phyloP scores from a whole-genome alignment of 1,139 yeast species.

The Kodamaea sp. region DNA sequence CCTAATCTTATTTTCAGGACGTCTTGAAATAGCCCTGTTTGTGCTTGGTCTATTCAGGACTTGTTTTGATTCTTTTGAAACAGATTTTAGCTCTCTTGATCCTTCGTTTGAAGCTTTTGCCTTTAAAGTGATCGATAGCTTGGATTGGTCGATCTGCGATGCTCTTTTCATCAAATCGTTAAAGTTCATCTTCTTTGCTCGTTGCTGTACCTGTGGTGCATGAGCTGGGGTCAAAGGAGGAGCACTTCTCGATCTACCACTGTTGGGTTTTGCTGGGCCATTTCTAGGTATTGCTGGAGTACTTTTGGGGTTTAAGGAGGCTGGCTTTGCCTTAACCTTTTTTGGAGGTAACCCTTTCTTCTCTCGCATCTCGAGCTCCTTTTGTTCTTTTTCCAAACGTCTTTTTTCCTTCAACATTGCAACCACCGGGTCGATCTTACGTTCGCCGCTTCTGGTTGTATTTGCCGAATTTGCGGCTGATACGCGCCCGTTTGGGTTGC shows the following conservation, averaged over 20 bases:
- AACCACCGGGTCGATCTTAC: constrained; percentile 49
- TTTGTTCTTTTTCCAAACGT: constrained; percentile 49
- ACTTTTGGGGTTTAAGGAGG: constrained; percentile 2
- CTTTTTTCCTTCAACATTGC: constrained; percentile 64
- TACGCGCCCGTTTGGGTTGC: neutral
- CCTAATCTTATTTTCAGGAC: neutral
- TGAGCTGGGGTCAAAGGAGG: neutral
- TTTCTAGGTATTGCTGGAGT: constrained; percentile 7
- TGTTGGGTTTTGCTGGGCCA: constrained; percentile 6
- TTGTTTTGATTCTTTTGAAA: constrained; percentile 3
- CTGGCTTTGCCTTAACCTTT: constrained; percentile 10
- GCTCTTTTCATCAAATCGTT: constrained; percentile 72
- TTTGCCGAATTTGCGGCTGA: neutral
- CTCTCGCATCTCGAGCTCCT: constrained; percentile 30
- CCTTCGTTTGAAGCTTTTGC: constrained; percentile 19
- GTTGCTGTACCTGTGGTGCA: constrained; percentile 10
- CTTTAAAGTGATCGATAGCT: constrained; percentile 35
- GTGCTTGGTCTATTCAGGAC: constrained; percentile 11
- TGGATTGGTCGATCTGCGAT: constrained; percentile 46
- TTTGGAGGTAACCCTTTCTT: constrained; percentile 34
- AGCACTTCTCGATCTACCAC: neutral
- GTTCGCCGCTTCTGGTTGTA: neutral
- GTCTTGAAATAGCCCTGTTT: constrained; percentile 1
- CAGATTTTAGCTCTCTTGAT: constrained; percentile 15
- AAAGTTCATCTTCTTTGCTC: constrained; percentile 52